Percentiles rank a stretch among this genome's conserved stretches.
These are phyloP conservation scores for Lotus japonicus DNA, from an alignment of 306 rosid genomes.

Conservation along the genomic window DNA sequence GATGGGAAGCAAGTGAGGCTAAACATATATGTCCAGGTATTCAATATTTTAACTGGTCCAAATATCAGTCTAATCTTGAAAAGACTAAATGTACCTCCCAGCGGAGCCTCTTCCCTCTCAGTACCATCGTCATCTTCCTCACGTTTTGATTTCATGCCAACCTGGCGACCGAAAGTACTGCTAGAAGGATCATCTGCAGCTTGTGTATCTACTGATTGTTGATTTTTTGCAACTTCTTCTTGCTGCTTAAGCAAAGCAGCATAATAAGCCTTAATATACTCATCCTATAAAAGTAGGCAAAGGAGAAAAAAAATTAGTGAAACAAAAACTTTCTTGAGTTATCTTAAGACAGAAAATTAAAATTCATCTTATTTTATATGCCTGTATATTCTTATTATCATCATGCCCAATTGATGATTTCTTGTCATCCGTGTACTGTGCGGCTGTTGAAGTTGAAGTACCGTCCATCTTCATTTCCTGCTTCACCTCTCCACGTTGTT, in stretches of 20 bases:
- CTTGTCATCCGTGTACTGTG: slow-evolving; percentile 56
- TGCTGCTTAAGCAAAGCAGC: slow-evolving; percentile 75
- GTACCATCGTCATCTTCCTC: slow-evolving; percentile 52
- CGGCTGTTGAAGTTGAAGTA: slow-evolving; percentile 39
- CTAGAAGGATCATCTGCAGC: slow-evolving; percentile 31
- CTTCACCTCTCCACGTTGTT: slow-evolving; percentile 82
- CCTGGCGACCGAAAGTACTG: slow-evolving; percentile 43
- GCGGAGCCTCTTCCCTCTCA: slow-evolving; percentile 80
- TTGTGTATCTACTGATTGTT: slow-evolving; percentile 23
- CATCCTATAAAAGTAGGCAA: slow-evolving; percentile 54
- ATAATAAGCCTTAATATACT: slow-evolving; percentile 78
- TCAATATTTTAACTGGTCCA: background rate
- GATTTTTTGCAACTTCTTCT: slow-evolving; percentile 53
- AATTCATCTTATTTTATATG: slow-evolving; percentile 17
- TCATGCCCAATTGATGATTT: slow-evolving; percentile 42
- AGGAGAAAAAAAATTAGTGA: background rate
- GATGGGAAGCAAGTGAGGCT: background rate
- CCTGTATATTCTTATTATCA: slow-evolving; percentile 60
- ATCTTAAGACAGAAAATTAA: background rate
- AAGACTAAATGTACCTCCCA: slow-evolving; percentile 42
- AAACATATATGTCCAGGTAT: background rate
- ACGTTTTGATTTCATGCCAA: slow-evolving; percentile 74
- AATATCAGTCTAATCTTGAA: background rate
- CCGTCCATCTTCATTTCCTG: slow-evolving; percentile 65
- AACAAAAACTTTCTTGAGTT: background rate